Conservation (phyloP, 1,139 yeast species). For the Diutina neorugosa region DNA sequence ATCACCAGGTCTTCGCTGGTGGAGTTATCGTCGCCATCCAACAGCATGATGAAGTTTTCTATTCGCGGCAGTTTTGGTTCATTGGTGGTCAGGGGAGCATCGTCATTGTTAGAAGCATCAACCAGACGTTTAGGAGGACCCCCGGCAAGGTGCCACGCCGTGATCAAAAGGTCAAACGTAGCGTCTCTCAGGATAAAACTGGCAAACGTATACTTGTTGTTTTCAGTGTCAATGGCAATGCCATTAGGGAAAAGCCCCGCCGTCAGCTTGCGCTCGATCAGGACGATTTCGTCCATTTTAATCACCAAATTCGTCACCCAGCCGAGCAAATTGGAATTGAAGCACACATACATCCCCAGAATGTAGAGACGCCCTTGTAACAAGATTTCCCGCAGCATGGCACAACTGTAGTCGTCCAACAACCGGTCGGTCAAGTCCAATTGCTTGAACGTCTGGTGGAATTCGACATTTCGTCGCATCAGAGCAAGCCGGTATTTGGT, state of each 20-base stretch:
- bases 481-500: slow-evolving; percentile 45
- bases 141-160: slow-evolving; percentile 38
- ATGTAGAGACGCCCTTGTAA: slow-evolving; percentile 87
- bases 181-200: slow-evolving; percentile 77
- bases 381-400: slow-evolving; percentile 74
- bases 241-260: slow-evolving; percentile 93
- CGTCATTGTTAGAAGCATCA: slow-evolving; percentile 3
- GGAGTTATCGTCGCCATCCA: not conserved
- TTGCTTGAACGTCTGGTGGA: slow-evolving; percentile 62
- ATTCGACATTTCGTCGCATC: slow-evolving; percentile 60
- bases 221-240: slow-evolving; percentile 58
- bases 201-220: slow-evolving; percentile 67
- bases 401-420: slow-evolving; percentile 81
- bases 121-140: slow-evolving; percentile 7
- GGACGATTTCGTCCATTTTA: slow-evolving; percentile 57
- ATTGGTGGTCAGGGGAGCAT: not conserved
- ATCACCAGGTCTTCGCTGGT: not conserved
- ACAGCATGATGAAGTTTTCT: not conserved
- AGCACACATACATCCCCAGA: slow-evolving; percentile 71
- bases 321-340: slow-evolving; percentile 84
- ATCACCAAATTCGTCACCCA: slow-evolving; percentile 81
- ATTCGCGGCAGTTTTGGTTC: not conserved
- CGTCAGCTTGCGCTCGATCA: slow-evolving; percentile 69
- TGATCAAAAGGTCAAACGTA: slow-evolving; percentile 56
- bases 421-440: slow-evolving; percentile 62